Evolutionary conservation across 2,329 filamentous ascomycete genomes (phyloP).

Genomic region (Coniochaeta sp.): DNA sequence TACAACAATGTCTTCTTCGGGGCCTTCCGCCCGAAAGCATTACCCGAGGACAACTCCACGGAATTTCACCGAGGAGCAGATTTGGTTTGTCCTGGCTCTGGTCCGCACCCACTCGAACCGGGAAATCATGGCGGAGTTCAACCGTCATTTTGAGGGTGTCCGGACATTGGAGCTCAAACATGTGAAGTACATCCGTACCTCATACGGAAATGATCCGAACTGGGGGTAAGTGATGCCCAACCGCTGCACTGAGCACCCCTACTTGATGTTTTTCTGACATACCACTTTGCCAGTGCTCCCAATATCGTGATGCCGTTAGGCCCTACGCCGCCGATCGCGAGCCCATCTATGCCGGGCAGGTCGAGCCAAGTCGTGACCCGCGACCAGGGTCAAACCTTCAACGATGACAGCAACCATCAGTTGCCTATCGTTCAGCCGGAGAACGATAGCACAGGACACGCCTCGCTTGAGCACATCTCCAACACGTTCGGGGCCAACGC

Average conservation of each 20-base stretch:
- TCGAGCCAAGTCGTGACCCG: too few species aligned
- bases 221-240: neutral
- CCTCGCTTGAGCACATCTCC: neutral
- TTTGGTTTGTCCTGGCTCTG: constrained; percentile 23
- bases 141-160: neutral
- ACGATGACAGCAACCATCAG: too few species aligned
- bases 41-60: constrained; percentile 17
- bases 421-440: neutral
- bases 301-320: neutral
- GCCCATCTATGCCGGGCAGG: neutral
- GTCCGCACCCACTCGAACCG: neutral
- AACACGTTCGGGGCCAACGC: neutral
- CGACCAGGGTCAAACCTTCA: too few species aligned
- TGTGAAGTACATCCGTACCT: neutral
- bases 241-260: neutral
- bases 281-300: neutral
- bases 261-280: neutral
- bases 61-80: constrained; percentile 23
- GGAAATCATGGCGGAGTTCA: neutral
- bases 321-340: too few species aligned
- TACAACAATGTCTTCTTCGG: neutral
- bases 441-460: too few species aligned
- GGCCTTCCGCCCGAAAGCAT: neutral
- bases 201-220: neutral
- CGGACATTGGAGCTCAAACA: neutral